Base-by-base conservation (phyloP, 257 asterid genomes). In the Jasminum sambac region DNA sequence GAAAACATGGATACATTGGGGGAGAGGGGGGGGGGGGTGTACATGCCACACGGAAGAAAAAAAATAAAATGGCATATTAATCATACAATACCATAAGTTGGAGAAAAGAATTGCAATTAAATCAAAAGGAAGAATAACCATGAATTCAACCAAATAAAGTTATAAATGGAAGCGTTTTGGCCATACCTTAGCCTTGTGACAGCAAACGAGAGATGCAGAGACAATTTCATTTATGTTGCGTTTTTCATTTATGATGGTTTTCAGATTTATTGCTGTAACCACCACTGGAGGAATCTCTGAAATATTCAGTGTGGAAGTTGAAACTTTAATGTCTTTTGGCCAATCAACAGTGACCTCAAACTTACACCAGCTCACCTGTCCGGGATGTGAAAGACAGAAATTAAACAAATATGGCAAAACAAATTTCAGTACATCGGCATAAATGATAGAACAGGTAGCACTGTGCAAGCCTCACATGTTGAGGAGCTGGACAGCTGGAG, bases 361-460 rank as follows among this genome's bases (percentile, higher is more conserved):
- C 83, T 87, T 91, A 75, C 99, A 91, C 99, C 99, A 95, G 90
- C 99, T 91, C 72, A 89, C 95, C 97, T 94, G 93, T 74, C 73
- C 78, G 81, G 76, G 74, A 67, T 43, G 71, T 24, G 60, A 62
- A 74, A 77, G 65, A 26, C 21, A 66, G 19, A 67, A 44, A 55
- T 55, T 6, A 0, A 55, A 26, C 16, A 75, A 39, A 39, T 24
- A 30, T 39, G 36, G 50, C 21, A 37, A 37, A 37, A 66, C 40
- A 36, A 58, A 43, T 14, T 48, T 25, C 39, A 62, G 26, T 48
- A 6, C 34, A 4, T 55, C 3, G 13, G 10, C 37, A 73, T 68
- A 68, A 66, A 72, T 62, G 69, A 74, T 60, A 68, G 36, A 55
- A 76, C 63, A 65, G 37, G 60, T 50, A 63, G 40, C 63, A 60